Evolutionary conservation across 495 filamentous ascomycete species (phyloP).

Genomic region (Bacidia gigantensis): DNA sequence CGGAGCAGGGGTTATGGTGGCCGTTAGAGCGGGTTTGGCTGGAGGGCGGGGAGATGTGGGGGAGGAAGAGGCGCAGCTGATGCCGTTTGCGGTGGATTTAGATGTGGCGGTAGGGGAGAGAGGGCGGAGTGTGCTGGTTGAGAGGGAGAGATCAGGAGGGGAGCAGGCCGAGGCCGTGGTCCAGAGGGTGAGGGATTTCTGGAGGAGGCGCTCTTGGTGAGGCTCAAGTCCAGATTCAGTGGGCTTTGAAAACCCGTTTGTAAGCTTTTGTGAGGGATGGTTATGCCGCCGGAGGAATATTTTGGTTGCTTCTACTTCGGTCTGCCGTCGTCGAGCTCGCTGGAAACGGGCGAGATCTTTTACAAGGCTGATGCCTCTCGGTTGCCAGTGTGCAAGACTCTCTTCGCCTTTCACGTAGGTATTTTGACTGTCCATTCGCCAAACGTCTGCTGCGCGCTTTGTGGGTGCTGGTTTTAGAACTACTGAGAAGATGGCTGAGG

Average conservation of each 20-base stretch:
- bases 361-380: slow-evolving; percentile 76
- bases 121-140: slow-evolving; percentile 14
- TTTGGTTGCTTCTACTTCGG: slow-evolving; percentile 70
- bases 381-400: slow-evolving; percentile 65
- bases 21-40: slow-evolving; percentile 8
- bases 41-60: slow-evolving; percentile 17
- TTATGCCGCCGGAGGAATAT: slow-evolving; percentile 19
- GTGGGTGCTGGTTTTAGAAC: slow-evolving; percentile 75
- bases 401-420: slow-evolving; percentile 95
- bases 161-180: slow-evolving; percentile 50
- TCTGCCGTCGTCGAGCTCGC: slow-evolving; percentile 52
- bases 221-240: slow-evolving; percentile 34
- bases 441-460: slow-evolving; percentile 82
- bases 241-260: slow-evolving; percentile 3
- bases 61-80: slow-evolving; percentile 3
- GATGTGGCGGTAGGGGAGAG: neutral
- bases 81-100: neutral
- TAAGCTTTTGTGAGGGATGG: neutral
- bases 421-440: slow-evolving; percentile 90
- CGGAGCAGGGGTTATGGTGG: slow-evolving; percentile 15
- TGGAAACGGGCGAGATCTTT: slow-evolving; percentile 62
- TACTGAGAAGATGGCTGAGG: slow-evolving; percentile 70
- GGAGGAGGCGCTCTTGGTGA: slow-evolving; percentile 44
- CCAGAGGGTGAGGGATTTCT: slow-evolving; percentile 69
- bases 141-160: slow-evolving; percentile 39